These are phyloP conservation scores for Colletotrichum salicis DNA, from an alignment of 2,329 filamentous ascomycete species.

Conservation along the genomic window DNA sequence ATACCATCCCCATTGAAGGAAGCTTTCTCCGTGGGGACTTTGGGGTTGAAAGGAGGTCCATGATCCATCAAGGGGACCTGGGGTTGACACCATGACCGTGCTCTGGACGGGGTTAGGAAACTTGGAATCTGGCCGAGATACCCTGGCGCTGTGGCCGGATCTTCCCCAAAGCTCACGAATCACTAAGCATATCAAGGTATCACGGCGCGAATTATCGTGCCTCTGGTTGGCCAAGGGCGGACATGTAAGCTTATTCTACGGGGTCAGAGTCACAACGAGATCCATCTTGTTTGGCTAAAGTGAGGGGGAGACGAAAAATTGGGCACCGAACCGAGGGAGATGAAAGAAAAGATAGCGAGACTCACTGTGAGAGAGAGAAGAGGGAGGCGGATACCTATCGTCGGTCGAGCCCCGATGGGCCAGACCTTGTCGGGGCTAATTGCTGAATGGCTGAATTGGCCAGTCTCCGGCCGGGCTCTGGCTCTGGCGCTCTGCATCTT, in stretches of 20 bases:
- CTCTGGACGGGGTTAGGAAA: background rate
- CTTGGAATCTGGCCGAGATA: conserved; percentile 11
- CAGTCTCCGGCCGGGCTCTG: background rate
- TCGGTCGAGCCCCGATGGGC: conserved; percentile 29
- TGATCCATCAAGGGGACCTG: background rate
- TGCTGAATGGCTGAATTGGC: background rate
- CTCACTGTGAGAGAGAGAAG: background rate
- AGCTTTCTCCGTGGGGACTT: conserved; percentile 21
- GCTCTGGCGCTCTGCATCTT: background rate
- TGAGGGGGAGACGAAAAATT: conserved; percentile 8
- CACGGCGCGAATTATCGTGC: conserved; percentile 6
- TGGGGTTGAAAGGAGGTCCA: background rate
- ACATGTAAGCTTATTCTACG: conserved; percentile 27
- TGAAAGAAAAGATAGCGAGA: conserved; percentile 1
- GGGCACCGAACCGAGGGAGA: background rate
- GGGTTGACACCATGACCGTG: background rate
- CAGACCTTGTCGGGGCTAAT: background rate
- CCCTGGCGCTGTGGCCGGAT: background rate
- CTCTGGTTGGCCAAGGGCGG: conserved; percentile 21
- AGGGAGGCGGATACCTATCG: background rate
- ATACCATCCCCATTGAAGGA: conserved; percentile 26
- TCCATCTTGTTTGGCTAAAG: conserved; percentile 14
- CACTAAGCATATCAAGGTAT: background rate
- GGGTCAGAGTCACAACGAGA: background rate
- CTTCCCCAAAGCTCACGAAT: conserved; percentile 18